Evolutionary conservation across 2,329 filamentous ascomycete species (phyloP), one percentile per base, ranked within the genome.

Genomic region (Venturia carpophila): DNA sequence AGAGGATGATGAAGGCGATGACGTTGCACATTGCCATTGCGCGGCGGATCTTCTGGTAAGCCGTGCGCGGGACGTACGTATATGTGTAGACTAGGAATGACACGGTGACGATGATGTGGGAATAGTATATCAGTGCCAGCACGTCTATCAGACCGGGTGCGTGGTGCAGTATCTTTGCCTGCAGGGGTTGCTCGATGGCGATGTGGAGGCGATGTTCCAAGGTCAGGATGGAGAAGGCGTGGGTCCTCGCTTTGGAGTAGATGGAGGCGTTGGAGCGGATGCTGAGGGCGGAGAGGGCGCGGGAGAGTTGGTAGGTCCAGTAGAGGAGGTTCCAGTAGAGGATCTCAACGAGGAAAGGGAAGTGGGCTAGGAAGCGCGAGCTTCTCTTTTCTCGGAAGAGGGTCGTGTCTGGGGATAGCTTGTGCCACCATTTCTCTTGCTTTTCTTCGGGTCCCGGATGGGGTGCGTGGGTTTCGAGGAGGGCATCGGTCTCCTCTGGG

Each of bases 21-120:
- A 74, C 73, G 60, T 83, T 82, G 64, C 79, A 75, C 4, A 78
- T 67, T n/a, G 80, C 80, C 52, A 83, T 72, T 0, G 79, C 78
- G 30, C 80, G 79, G 41, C 80, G 76, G 24, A 80, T 76, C 0
- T 72, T 71, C 62, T 75, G 74, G 68, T 78, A 82, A 0, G 71
- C 75, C 4, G 71, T 67, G 0, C 74, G 70, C 2, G 77, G 75
- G 24, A 79, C 70, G 68, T 73, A 80, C 1, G 78, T 80, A 70
- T 81, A 83, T 42, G 74, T 74, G 70, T 81, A 80, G 7, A 79
- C 76, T 65, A 81, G 72, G 71, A 82, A 83, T n/a, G n/a, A n/a
- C n/a, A n/a, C n/a, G 45, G 73, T 69, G 24, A 81, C 74, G 30
- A 76, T 69, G 62, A 81, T 80, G 69, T 81, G 79, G 1, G 76